Percentiles rank a stretch among this genome's conserved stretches.
These are phyloP conservation scores for Sporothrix globosa DNA, from an alignment of 2,329 filamentous ascomycete genomes.

Conservation along the genomic window DNA sequence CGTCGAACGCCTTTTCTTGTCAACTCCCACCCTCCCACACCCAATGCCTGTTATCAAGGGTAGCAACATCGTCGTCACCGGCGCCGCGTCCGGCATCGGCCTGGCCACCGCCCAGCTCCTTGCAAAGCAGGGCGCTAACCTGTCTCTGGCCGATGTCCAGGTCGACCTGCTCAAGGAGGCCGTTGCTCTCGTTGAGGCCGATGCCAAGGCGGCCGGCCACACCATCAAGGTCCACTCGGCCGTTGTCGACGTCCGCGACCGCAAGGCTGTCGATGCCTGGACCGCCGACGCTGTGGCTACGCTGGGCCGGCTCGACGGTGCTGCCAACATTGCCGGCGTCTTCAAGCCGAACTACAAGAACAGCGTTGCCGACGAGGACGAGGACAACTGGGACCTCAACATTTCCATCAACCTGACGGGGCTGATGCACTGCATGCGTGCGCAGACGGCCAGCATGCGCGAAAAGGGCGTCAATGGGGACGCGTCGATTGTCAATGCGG, in stretches of 20 bases:
- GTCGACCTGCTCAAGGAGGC: constrained; percentile 41
- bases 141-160: constrained; percentile 53
- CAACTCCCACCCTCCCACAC: not conserved
- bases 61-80: constrained; percentile 29
- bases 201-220: constrained; percentile 26
- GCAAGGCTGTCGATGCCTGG: constrained; percentile 54
- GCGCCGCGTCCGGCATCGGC: constrained; percentile 47
- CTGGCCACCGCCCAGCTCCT: constrained; percentile 51
- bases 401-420: constrained; percentile 56
- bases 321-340: constrained; percentile 59
- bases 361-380: constrained; percentile 49
- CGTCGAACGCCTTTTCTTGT: not conserved
- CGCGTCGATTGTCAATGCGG: constrained; percentile 35
- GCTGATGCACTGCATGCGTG: constrained; percentile 56
- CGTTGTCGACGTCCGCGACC: constrained; percentile 30
- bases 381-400: constrained; percentile 54
- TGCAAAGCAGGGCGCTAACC: constrained; percentile 46
- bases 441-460: constrained; percentile 33
- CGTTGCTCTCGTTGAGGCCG: not conserved
- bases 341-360: constrained; percentile 50
- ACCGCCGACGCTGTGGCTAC: constrained; percentile 51
- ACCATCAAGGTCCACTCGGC: constrained; percentile 14
- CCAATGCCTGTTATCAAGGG: constrained; percentile 25
- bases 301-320: constrained; percentile 58
- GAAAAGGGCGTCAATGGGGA: constrained; percentile 24